phyloP scores from a whole-genome alignment of 352 stramenopile genomes.

The Phytophthora gonapodyides region DNA sequence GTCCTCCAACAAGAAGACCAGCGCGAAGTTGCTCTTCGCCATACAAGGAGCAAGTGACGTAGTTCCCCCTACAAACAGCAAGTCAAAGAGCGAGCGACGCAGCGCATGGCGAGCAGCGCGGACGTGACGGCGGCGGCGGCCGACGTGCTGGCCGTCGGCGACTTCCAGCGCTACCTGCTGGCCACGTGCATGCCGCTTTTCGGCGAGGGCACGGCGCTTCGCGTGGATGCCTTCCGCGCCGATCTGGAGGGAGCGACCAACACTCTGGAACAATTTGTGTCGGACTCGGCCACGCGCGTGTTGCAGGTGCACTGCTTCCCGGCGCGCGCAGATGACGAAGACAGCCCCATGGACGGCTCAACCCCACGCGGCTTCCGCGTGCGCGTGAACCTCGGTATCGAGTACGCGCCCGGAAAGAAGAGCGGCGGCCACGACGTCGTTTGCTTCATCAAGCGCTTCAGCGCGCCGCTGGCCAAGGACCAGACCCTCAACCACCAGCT shows the following conservation, averaged over 20 bases:
- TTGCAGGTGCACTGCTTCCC: slow-evolving; percentile 78
- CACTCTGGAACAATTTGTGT: slow-evolving; percentile 73
- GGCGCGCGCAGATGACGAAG: slow-evolving; percentile 26
- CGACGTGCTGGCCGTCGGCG: slow-evolving; percentile 48
- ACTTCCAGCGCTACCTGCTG: slow-evolving; percentile 68
- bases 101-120: slow-evolving; percentile 38
- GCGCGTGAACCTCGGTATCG: slow-evolving; percentile 79
- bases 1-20: no score
- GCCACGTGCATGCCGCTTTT: slow-evolving; percentile 72
- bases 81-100: not conserved
- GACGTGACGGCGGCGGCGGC: slow-evolving; percentile 26
- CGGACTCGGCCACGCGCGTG: slow-evolving; percentile 61
- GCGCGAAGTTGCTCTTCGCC: slow-evolving; percentile 15
- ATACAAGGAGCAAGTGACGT: slow-evolving; percentile 15
- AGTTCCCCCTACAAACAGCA: not conserved
- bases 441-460: slow-evolving; percentile 89
- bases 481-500: slow-evolving; percentile 81
- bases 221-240: slow-evolving; percentile 44
- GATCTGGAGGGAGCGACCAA: slow-evolving; percentile 50
- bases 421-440: slow-evolving; percentile 70
- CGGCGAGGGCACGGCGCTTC: slow-evolving; percentile 49
- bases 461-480: slow-evolving; percentile 65
- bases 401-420: slow-evolving; percentile 71
- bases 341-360: slow-evolving; percentile 32
- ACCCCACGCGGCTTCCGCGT: slow-evolving; percentile 34